These are phyloP conservation scores for Selaginella tamariscina DNA, from an alignment of 75 land plant species.

Conservation along the genomic window DNA sequence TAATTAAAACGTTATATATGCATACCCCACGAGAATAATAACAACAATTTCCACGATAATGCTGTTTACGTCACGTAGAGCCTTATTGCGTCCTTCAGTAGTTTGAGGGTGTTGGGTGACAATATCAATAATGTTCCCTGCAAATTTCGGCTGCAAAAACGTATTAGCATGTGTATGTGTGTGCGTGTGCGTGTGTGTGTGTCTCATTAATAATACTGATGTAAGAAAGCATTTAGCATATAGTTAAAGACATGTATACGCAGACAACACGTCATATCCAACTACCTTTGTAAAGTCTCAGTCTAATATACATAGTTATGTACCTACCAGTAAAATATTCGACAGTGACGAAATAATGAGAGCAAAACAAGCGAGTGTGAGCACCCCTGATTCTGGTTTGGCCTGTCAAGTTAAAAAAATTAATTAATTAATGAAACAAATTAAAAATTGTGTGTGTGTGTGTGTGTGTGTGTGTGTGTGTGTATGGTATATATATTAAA, in stretches of 20 bases:
- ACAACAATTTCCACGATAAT: constrained; percentile 55
- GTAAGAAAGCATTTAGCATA: background rate
- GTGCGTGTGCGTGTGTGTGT: background rate
- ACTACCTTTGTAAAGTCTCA: background rate
- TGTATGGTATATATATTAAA: too few species aligned
- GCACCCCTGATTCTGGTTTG: constrained; percentile 62
- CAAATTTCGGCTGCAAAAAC: constrained; percentile 76
- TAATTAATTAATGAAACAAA: background rate
- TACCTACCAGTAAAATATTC: constrained; percentile 67
- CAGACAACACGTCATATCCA: background rate
- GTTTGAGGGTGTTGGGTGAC: constrained; percentile 53
- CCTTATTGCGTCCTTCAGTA: constrained; percentile 50
- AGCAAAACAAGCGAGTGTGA: constrained; percentile 70
- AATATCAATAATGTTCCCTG: constrained; percentile 86
- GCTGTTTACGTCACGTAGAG: constrained; percentile 47
- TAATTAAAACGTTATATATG: background rate
- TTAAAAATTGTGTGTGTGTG: too few species aligned
- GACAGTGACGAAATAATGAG: constrained; percentile 65
- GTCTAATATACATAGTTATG: background rate
- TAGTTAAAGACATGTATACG: background rate
- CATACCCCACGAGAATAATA: constrained; percentile 77
- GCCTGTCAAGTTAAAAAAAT: constrained; percentile 41
- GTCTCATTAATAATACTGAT: too few species aligned
- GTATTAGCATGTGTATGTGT: background rate
- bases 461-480: too few species aligned